Percentiles rank a stretch among this genome's conserved stretches.
These are phyloP conservation scores for Cystobasidium ongulense DNA, from an alignment of 768 basidiomycete genomes.

Conservation along the genomic window DNA sequence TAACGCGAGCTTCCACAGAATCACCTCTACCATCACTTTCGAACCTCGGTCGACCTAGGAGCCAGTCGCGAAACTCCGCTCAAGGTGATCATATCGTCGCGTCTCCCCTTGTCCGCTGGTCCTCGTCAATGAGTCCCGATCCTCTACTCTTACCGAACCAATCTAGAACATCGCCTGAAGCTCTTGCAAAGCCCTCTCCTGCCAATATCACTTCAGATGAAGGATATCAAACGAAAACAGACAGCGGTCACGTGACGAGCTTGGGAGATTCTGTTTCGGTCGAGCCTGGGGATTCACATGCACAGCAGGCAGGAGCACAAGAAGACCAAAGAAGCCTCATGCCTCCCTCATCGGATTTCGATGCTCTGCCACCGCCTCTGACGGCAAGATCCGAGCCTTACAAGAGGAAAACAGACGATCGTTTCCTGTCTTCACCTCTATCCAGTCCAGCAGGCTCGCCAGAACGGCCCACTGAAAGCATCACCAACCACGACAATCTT, in stretches of 20 bases:
- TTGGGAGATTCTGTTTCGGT: neutral
- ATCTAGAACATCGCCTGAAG: neutral
- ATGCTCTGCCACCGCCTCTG: neutral
- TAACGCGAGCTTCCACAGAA: neutral
- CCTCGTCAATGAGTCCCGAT: neutral
- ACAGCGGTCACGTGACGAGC: neutral
- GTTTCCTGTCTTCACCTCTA: neutral
- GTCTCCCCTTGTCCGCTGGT: neutral
- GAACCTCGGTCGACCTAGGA: neutral
- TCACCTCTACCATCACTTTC: neutral
- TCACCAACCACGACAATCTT: no score
- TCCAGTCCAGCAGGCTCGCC: neutral
- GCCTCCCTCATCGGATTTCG: neutral
- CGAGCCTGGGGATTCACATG: neutral
- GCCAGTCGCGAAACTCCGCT: neutral
- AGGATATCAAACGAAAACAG: slow-evolving; percentile 8
- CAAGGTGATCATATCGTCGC: neutral
- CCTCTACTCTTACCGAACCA: neutral
- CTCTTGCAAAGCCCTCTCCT: neutral
- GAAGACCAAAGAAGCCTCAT: neutral
- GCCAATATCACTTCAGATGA: neutral
- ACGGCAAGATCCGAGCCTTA: neutral
- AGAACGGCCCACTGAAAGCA: neutral
- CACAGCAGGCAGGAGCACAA: neutral
- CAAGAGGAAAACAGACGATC: neutral